Base-by-base conservation (phyloP, 2,329 filamentous ascomycete genomes). In the Tolypocladium paradoxum region DNA sequence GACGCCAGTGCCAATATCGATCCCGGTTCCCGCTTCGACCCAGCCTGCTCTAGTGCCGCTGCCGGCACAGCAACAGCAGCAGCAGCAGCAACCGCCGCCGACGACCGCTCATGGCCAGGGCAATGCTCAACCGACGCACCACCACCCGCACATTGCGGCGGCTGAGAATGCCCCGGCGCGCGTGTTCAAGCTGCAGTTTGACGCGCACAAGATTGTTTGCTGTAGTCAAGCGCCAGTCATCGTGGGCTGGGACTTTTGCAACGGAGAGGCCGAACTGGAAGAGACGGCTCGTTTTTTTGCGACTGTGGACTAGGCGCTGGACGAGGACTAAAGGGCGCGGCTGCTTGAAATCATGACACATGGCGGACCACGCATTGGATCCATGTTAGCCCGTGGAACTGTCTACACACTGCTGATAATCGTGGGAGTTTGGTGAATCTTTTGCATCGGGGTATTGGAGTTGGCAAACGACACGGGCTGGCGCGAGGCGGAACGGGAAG, bases 181-280 rank as follows among this genome's bases (percentile, higher is more conserved):
- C 27, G 88, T 99, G 3, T 99, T 97, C 76, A 99, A 99, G 70
- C 76, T 97, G 36, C 93, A 99, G 68, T 99, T 96, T 61, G 93
- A 99, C 65, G 88, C 90, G 1, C 81, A 90, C 24, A 84, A 91
- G 61, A 95, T 99, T 60, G 87, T 99, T 52, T 96, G 91, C 72
- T 96, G 92, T 66, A 93, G 88, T 58, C 91, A 97, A 68, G 90
- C 93, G 53, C 85, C 85, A 38, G 83, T 87, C 18, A 97, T 99
- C 64, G 90, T 97, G 0, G 93, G 91, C 0, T 99, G 93, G 93
- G 93, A 99, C 68, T 99, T 97, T 76, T 93, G 90, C 55, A 89
- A 90, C 60, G 86, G 83, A 5, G 91, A 99, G 59, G 70, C 79
- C 53, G 87, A 95, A 60, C 79, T 96, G 51, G 82, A 89, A 53